Base-by-base conservation (phyloP, 345 rosid genomes). In the Euphorbia pulcherrima region DNA sequence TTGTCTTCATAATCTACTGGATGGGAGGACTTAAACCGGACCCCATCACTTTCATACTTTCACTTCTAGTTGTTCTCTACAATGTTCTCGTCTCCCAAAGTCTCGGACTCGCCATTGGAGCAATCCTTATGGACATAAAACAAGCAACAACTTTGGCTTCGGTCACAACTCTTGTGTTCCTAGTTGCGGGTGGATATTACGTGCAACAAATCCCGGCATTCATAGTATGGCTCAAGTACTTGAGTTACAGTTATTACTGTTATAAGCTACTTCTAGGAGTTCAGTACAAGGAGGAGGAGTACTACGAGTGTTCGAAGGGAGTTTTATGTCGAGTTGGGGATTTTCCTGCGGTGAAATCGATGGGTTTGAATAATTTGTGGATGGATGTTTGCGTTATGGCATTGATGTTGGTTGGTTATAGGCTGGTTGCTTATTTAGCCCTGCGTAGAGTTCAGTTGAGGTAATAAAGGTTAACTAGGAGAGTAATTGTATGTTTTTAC, bases 11-110 rank as follows among this genome's bases (percentile, higher is more conserved):
- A 79, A 89, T 94, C 57, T 94, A 94, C 79, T 94, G 99, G 99
- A 94, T 94, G 99, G 96, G 97, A 8, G 99, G 99, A 1, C 97
- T 94, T 27, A 94, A 88, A 71, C 84, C 95, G 13, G 92, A 94
- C 72, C 88, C 96, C 1, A 48, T 68, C 20, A 85, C 96, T 13
- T 94, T 94, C 71, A 84, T 91, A 75, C 84, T 94, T 52, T 89
- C 99, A 27, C 80, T 94, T 35, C 85, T 94, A 9, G 84, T 88
- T 3, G 96, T 94, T 63, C 97, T 94, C 50, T 94, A 91, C 78
- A 85, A 83, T 33, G 99, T 94, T 68, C 91, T 94, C 2, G 99
- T 94, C 64, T 88, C 99, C 14, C 99, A 94, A 72, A 83, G 96
- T 71, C 92, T 94, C 3, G 99, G 99, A 41, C 75, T 94, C 71